Evolutionary conservation across 2,329 filamentous ascomycete genomes (phyloP).

Genomic region (Scedosporium aurantiacum): DNA sequence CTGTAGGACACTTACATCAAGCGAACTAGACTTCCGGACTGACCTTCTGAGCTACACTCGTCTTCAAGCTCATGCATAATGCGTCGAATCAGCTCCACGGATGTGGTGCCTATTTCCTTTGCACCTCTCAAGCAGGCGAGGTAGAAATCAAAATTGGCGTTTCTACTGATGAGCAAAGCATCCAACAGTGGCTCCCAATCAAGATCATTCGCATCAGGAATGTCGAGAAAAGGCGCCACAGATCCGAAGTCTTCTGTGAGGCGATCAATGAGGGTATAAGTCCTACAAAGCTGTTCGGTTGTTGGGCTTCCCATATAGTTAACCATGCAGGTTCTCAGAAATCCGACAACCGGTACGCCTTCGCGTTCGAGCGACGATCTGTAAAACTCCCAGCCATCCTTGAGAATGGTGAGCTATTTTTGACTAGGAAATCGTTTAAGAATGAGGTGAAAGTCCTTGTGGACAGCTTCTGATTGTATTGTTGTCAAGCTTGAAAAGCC

Average conservation of each 20-base stretch:
- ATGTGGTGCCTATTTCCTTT: not conserved
- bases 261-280: not conserved
- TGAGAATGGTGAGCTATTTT: conserved; percentile 6
- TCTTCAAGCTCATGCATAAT: conserved; percentile 3
- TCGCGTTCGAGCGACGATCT: not conserved
- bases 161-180: not conserved
- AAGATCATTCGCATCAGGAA: conserved; percentile 1
- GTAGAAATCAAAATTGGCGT: conserved; percentile 3
- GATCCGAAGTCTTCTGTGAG: not conserved
- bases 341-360: not conserved
- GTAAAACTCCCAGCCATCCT: conserved; percentile 7
- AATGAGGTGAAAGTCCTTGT: not conserved
- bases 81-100: not conserved
- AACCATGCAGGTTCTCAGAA: not conserved
- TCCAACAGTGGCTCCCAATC: conserved; percentile 1
- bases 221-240: conserved; percentile 6
- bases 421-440: not conserved
- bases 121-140: not conserved
- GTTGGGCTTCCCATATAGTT: not conserved
- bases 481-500: not conserved
- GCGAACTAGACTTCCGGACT: not conserved
- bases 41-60: not conserved
- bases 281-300: not conserved
- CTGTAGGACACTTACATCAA: not conserved
- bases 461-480: not conserved